Conservation (phyloP, 495 filamentous ascomycete species). For the Opeltia flavorubescens region DNA sequence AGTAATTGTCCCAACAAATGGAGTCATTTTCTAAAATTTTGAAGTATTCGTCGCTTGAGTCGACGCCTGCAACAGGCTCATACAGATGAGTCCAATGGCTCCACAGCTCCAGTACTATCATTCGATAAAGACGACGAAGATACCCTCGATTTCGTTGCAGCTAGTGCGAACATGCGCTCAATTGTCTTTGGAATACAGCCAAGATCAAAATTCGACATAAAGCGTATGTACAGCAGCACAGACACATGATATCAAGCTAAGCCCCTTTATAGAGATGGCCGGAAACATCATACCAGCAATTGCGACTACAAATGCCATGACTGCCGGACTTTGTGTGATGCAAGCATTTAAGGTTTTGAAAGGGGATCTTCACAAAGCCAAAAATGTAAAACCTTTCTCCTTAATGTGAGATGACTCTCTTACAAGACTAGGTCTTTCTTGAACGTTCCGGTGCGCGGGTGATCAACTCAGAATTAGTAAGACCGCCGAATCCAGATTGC, state of each 20-base stretch:
- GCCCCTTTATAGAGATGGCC: conserved; percentile 60
- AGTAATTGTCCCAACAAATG: not conserved
- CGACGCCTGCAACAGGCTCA: conserved; percentile 51
- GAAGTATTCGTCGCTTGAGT: conserved; percentile 59
- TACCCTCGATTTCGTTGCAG: conserved; percentile 86
- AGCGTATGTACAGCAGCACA: conserved; percentile 37
- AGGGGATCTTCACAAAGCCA: conserved; percentile 50
- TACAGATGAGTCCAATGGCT: conserved; percentile 30
- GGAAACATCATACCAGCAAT: conserved; percentile 99
- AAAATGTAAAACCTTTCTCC: conserved; percentile 27
- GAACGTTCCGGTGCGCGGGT: conserved; percentile 52
- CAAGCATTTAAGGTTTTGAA: conserved; percentile 86
- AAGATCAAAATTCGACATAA: conserved; percentile 90
- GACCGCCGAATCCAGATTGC: conserved; percentile 66
- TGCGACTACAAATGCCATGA: conserved; percentile 95
- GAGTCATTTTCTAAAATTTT: not conserved
- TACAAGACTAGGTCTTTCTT: conserved; percentile 51
- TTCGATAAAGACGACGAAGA: conserved; percentile 98
- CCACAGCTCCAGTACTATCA: conserved; percentile 47
- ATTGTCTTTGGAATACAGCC: conserved; percentile 71
- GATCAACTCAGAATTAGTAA: conserved; percentile 60
- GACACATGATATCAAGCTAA: not conserved
- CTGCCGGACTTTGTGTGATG: conserved; percentile 81
- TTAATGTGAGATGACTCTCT: not conserved
- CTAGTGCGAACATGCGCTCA: conserved; percentile 78